phyloP scores from a whole-genome alignment of 176 grass and related monocot species.

The Thalia dealbata region DNA sequence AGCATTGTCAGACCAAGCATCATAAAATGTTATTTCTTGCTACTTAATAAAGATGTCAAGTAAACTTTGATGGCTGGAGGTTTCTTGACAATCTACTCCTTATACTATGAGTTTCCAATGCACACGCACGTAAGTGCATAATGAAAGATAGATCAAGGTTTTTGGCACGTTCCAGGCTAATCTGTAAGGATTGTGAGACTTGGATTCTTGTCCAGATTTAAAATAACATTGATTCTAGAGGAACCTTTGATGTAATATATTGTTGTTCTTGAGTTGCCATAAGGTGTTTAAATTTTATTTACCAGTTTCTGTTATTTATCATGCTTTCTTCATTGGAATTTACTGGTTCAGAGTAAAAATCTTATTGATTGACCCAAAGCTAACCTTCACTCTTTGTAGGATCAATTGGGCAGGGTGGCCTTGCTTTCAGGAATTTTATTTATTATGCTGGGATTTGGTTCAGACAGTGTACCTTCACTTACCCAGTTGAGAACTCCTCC shows the following conservation, averaged over 20 bases:
- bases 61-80: too few relatives aligned
- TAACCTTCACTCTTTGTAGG: conserved; percentile 38
- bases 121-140: background rate
- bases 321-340: background rate
- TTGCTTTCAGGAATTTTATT: conserved; percentile 92
- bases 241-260: background rate
- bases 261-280: background rate
- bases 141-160: background rate
- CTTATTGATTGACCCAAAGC: conserved; percentile 16
- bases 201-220: background rate
- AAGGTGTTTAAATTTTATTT: background rate
- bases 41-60: too few relatives aligned
- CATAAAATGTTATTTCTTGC: too few relatives aligned
- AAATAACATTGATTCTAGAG: background rate
- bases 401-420: conserved; percentile 91
- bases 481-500: conserved; percentile 84
- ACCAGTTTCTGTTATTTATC: background rate
- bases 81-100: background rate
- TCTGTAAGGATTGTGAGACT: background rate
- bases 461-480: conserved; percentile 56
- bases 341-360: background rate
- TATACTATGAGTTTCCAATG: background rate
- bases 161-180: background rate
- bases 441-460: conserved; percentile 90
- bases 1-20: too few relatives aligned